Evolutionary conservation across 768 basidiomycete genomes (phyloP), one percentile per base, ranked within the genome.

Genomic region (Hemileccinum rubropunctum): DNA sequence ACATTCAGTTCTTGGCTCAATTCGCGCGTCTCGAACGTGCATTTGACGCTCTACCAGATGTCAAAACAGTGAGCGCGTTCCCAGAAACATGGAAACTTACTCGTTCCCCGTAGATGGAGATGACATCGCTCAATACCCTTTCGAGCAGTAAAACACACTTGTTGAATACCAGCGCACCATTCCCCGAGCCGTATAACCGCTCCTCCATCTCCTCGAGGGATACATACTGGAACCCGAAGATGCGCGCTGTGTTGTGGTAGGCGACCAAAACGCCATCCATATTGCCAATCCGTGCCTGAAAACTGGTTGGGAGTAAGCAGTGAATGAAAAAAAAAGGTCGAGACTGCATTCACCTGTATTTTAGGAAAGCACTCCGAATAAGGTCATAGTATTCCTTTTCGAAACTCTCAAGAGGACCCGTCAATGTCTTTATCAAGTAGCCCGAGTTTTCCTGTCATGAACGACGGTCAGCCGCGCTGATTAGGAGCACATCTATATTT

Each of bases 341-440:
- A 18, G 2, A 21, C 6, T 1, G n/a, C 9, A 26, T 72, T 32
- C 53, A 90, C 89, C 80, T 86, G 66, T 92, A 98, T 73, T 98
- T 98, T 47, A 99, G 76, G 73, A 98, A 95, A 1, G 92, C 95
- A 13, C 91, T 87, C 5, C 95, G 82, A 58, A 95, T 84, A 35
- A 99, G 81, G 62, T 99, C 95, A 65, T 93, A 97, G 61, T 93
- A 92, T 66, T 99, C 95, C 54, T 81, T 76, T 70, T 99, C 95
- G 57, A 95, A 98, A 53, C 90, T 93, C 60, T 87, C 82, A 6
- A 79, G 61, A 1, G 71, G 58, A 1, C 95, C 94, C 8, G 79
- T 74, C 40, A 82, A 73, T 1, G 65, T 74, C 32, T 75, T 76
- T 56, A 97, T 88, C 41, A 83, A 69, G 65, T 93, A 95, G 0